Percentiles rank a stretch among this genome's conserved stretches.
Evolutionary conservation across 495 filamentous ascomycete species (phyloP).

Genomic region (Aspergillus leporis): DNA sequence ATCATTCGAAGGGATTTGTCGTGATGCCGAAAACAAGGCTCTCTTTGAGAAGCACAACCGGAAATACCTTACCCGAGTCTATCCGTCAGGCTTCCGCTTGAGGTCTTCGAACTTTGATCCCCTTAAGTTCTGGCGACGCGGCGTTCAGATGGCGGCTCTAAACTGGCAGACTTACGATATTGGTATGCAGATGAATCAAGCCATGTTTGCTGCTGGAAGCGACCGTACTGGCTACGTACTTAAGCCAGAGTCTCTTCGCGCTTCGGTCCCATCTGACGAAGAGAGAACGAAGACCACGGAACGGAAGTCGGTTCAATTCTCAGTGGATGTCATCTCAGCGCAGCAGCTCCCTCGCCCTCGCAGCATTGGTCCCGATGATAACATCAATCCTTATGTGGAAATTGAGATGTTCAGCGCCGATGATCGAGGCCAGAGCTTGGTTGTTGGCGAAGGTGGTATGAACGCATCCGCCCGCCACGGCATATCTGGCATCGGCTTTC

Average conservation of each 20-base stretch:
- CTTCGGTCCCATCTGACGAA: slow-evolving; percentile 49
- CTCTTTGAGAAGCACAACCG: slow-evolving; percentile 86
- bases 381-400: slow-evolving; percentile 89
- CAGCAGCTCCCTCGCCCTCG: slow-evolving; percentile 88
- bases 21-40: slow-evolving; percentile 67
- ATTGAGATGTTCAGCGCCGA: slow-evolving; percentile 93
- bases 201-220: slow-evolving; percentile 93
- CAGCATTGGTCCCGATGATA: slow-evolving; percentile 64
- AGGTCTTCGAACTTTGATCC: slow-evolving; percentile 92
- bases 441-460: slow-evolving; percentile 64
- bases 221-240: slow-evolving; percentile 90
- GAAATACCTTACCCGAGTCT: slow-evolving; percentile 89
- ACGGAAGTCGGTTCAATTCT: slow-evolving; percentile 77
- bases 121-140: slow-evolving; percentile 85
- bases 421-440: slow-evolving; percentile 72
- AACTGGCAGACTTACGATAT: slow-evolving; percentile 99
- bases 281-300: slow-evolving; percentile 43
- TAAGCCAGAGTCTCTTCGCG: slow-evolving; percentile 82
- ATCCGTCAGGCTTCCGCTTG: slow-evolving; percentile 77
- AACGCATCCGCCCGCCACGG: slow-evolving; percentile 70
- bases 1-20: slow-evolving; percentile 75
- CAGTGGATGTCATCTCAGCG: slow-evolving; percentile 86
- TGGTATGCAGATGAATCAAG: slow-evolving; percentile 92
- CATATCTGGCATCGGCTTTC: slow-evolving; percentile 69
- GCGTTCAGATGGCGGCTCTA: slow-evolving; percentile 93